A percentile compares a stretch with the other conserved stretches of the same genome.
Evolutionary conservation across 1,139 yeast genomes (phyloP).

Genomic region (Lodderomyces pseudojiufengensis): DNA sequence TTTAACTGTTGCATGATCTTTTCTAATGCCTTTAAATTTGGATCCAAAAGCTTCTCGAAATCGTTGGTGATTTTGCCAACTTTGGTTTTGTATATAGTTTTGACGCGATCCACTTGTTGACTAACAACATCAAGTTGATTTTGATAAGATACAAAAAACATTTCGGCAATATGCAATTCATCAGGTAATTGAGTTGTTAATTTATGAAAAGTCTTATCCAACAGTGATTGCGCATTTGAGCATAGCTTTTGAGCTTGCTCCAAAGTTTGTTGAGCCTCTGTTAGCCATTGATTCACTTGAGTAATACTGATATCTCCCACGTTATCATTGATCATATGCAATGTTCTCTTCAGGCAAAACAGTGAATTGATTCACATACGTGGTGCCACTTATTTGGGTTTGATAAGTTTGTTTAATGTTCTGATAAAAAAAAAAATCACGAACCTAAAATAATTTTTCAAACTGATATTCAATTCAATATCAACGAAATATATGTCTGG

Average conservation of each 20-base stretch:
- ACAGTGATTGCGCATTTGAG: slow-evolving; percentile 30
- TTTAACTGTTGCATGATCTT: slow-evolving; percentile 23
- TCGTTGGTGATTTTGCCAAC: slow-evolving; percentile 8
- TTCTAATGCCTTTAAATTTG: slow-evolving; percentile 25
- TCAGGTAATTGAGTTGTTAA: slow-evolving; percentile 23
- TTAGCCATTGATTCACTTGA: slow-evolving; percentile 22
- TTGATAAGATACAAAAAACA: slow-evolving; percentile 19
- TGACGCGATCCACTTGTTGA: slow-evolving; percentile 4
- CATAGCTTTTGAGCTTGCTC: slow-evolving; percentile 31
- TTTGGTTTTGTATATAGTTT: not conserved
- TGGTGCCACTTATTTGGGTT: no score
- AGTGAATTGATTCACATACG: no score
- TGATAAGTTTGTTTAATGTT: no score
- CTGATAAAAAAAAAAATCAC: slow-evolving; percentile 2
- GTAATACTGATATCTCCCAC: slow-evolving; percentile 1
- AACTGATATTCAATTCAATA: no score
- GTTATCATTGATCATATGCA: no score
- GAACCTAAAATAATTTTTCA: not conserved
- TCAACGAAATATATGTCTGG: slow-evolving; percentile 7
- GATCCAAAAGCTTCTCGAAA: slow-evolving; percentile 14
- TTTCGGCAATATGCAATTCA: slow-evolving; percentile 20
- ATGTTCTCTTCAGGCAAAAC: no score
- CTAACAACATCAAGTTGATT: slow-evolving; percentile 16
- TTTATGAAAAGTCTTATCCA: slow-evolving; percentile 22
- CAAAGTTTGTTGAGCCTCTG: slow-evolving; percentile 28